A percentile compares a stretch with the other conserved stretches of the same genome.
Conservation (phyloP, 176 grass and related monocot genomes). For the Coix lacrymajobi region DNA sequence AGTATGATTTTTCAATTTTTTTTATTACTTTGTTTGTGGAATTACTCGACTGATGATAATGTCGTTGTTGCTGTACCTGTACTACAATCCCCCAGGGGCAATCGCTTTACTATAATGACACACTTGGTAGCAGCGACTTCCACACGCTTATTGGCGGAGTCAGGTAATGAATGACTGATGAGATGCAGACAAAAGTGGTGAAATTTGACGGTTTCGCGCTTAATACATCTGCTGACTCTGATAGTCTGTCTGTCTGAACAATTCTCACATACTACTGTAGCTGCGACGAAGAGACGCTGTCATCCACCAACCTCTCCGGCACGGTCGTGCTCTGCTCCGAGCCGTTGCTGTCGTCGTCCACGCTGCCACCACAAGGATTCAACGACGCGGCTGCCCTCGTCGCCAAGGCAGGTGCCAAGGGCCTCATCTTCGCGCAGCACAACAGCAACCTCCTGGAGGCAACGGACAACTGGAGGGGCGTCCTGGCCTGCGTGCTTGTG, state of each 20-base stretch:
- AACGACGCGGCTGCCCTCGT: fast-evolving
- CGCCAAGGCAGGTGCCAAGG: not conserved
- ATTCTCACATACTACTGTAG: not conserved
- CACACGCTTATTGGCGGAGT: not conserved
- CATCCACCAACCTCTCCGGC: not conserved
- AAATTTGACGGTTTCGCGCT: not conserved
- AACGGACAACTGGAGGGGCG: fast-evolving
- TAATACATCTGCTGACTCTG: not conserved
- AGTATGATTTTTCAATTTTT: too few species aligned
- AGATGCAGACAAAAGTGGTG: too few species aligned
- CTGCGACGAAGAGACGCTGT: not conserved
- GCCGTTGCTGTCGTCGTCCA: not conserved
- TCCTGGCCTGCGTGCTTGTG: not conserved
- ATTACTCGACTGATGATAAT: not conserved
- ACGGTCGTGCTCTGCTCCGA: constrained; percentile 19
- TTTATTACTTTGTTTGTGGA: too few species aligned
- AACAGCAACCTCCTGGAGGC: not conserved
- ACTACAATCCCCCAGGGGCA: constrained; percentile 25
- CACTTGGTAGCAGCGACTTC: not conserved
- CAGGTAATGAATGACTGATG: constrained; percentile 27
- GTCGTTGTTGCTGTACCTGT: not conserved
- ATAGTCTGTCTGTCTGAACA: too few species aligned
- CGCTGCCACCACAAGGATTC: not conserved
- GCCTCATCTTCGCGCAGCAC: constrained; percentile 16
- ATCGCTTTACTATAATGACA: constrained; percentile 22